A percentile compares a stretch with the other conserved stretches of the same genome.
Conservation (phyloP, 1,284 basidiomycete genomes). For the Gymnopus androsaceus region DNA sequence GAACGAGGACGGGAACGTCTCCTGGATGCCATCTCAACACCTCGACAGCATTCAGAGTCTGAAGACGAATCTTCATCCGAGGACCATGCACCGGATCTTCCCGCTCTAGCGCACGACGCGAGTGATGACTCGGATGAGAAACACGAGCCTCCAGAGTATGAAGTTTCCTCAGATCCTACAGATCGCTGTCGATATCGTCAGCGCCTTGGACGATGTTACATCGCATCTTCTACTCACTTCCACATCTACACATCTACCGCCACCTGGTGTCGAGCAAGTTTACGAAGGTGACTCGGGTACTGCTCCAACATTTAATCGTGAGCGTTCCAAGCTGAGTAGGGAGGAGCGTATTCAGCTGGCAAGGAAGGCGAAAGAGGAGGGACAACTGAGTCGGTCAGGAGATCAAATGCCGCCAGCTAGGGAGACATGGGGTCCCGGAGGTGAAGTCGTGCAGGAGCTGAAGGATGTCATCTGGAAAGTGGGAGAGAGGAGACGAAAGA, state of each 20-base stretch:
- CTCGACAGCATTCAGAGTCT: constrained; percentile 23
- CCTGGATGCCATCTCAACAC: constrained; percentile 54
- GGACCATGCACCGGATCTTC: constrained; percentile 44
- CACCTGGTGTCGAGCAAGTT: constrained; percentile 72
- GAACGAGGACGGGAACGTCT: constrained; percentile 72
- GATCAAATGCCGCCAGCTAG: constrained; percentile 3
- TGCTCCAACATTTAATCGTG: constrained; percentile 44
- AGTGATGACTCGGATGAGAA: constrained; percentile 58
- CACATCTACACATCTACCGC: constrained; percentile 54
- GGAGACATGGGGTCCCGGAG: constrained; percentile 70
- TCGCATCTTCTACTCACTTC: constrained; percentile 53
- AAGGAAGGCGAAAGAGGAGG: constrained; percentile 54
- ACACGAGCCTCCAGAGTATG: constrained; percentile 28
- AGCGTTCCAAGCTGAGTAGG: constrained; percentile 62
- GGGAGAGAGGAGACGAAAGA: constrained; percentile 61
- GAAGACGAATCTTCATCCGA: constrained; percentile 28
- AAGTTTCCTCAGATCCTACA: neutral
- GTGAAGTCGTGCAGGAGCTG: constrained; percentile 79
- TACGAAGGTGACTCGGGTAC: constrained; percentile 65
- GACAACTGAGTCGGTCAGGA: constrained; percentile 5
- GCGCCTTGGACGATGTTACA: constrained; percentile 55
- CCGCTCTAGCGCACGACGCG: constrained; percentile 50
- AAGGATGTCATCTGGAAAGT: constrained; percentile 86
- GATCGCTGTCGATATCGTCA: constrained; percentile 25
- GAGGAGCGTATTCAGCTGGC: constrained; percentile 70